Base-by-base conservation (phyloP, 1,284 basidiomycete species). In the Amylostereum areolatum region DNA sequence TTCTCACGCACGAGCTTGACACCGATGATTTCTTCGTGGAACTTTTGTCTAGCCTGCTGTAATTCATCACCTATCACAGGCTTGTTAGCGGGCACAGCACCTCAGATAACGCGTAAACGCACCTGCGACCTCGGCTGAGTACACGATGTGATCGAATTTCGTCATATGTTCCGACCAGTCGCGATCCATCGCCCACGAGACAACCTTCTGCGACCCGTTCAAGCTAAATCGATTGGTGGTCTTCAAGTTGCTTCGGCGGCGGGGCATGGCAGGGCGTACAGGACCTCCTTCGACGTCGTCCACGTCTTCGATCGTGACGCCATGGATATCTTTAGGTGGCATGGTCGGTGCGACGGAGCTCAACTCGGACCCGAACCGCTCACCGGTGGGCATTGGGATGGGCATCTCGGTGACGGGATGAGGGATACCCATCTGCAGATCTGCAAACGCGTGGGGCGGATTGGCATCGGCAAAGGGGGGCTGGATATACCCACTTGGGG, bases 161-260 rank as follows among this genome's bases (percentile, higher is more conserved):
- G 71, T 69, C 54, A 83, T 69, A 55, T 81, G 79, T 8, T 73
- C 72, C 34, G 74, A 69, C 67, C 78, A 73, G 50, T 81, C 80
- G 18, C 69, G 71, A 50, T 81, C 75, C 67, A 84, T 83, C 31
- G 84, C 84, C 84, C 84, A 86, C 33, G 83, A 82, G 6, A 86
- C 84, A 6, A 78, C 76, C 66, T 86, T 86, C n/a, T 68, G 65
- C 32, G 80, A 68, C 53, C 81, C 78, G 34, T 70, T 73, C 45
- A 74, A 67, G 54, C 79, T 83, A 47, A 74, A 60, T 40, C 72
- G 66, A 55, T 67, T 70, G 43, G 69, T 66, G 46, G 79, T 75
- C 65, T 78, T 84, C 53, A 85, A 72, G 55, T 79, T 83, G 57
- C 84, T 85, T 48, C 81, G 68, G 52, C 77, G 68, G 48, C 75